A percentile compares a stretch with the other conserved stretches of the same genome.
Evolutionary conservation across 768 basidiomycete genomes (phyloP).

Genomic region (Leccinum subgranulosum): DNA sequence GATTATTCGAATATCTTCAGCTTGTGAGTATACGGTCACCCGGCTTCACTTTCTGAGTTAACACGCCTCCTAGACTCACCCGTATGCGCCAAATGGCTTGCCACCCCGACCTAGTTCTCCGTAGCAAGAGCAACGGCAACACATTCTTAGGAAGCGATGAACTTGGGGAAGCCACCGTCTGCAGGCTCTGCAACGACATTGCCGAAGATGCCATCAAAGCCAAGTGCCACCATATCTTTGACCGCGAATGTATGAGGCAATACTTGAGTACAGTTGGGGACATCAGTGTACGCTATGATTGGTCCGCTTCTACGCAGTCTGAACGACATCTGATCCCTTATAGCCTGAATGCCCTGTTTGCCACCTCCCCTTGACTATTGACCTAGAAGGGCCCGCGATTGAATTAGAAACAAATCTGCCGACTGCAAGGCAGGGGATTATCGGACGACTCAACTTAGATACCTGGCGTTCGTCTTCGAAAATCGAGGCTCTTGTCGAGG

Average conservation of each 20-base stretch:
- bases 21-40: constrained; percentile 42
- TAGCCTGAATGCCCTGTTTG: constrained; percentile 95
- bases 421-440: constrained; percentile 78
- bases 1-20: constrained; percentile 91
- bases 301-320: background rate
- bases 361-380: constrained; percentile 88
- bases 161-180: constrained; percentile 75
- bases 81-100: constrained; percentile 96
- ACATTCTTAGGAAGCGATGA: constrained; percentile 56
- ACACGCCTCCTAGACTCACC: constrained; percentile 59
- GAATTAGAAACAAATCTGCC: constrained; percentile 65
- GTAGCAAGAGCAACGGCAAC: constrained; percentile 74
- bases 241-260: constrained; percentile 93
- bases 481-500: constrained; percentile 95
- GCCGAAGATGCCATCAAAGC: constrained; percentile 97
- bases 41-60: background rate
- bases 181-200: constrained; percentile 93
- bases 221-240: constrained; percentile 91
- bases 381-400: constrained; percentile 90
- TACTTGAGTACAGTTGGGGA: constrained; percentile 79
- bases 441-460: constrained; percentile 84
- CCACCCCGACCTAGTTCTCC: constrained; percentile 90
- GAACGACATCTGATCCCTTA: background rate
- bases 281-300: constrained; percentile 43
- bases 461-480: constrained; percentile 96